A percentile compares a stretch with the other conserved stretches of the same genome.
Conservation (phyloP, 805 yeast genomes). For the Phaffomyces opuntiae region DNA sequence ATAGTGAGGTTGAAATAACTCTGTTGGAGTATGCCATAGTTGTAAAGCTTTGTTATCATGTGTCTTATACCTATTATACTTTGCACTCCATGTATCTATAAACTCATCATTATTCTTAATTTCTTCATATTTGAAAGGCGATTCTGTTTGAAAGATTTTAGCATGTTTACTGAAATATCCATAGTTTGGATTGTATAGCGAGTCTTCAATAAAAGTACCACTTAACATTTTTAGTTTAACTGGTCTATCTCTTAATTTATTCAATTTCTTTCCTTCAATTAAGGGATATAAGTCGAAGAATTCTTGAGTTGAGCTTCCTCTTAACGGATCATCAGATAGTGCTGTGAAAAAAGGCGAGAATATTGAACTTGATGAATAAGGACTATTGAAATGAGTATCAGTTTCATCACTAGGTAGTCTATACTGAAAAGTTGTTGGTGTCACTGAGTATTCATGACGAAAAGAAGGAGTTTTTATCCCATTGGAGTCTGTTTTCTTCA, state of each 20-base stretch:
- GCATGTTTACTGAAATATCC: conserved; percentile 80
- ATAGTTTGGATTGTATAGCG: conserved; percentile 71
- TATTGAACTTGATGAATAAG: conserved; percentile 11
- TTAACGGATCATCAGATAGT: conserved; percentile 14
- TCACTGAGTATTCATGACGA: conserved; percentile 17
- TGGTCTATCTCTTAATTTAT: conserved; percentile 40
- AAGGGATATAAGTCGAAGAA: conserved; percentile 19
- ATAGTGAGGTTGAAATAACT: conserved; percentile 74
- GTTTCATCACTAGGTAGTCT: conserved; percentile 12
- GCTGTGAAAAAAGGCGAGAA: conserved; percentile 11
- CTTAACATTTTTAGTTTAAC: conserved; percentile 59
- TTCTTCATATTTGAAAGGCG: conserved; percentile 55
- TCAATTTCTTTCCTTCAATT: conserved; percentile 14
- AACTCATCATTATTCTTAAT: conserved; percentile 63
- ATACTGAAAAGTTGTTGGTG: conserved; percentile 16
- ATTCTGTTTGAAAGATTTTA: conserved; percentile 61
- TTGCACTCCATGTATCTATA: conserved; percentile 57
- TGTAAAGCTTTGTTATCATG: conserved; percentile 34
- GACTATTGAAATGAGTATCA: conserved; percentile 8
- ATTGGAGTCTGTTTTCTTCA: not conserved
- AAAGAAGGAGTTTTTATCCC: conserved; percentile 2
- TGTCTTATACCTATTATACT: conserved; percentile 47
- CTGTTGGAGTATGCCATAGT: conserved; percentile 88
- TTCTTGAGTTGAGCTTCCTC: conserved; percentile 10
- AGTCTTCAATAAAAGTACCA: conserved; percentile 78